Percentiles rank a stretch among this genome's conserved stretches.
Conservation (phyloP, 1,284 basidiomycete species). For the Ceratobasidium sp. region DNA sequence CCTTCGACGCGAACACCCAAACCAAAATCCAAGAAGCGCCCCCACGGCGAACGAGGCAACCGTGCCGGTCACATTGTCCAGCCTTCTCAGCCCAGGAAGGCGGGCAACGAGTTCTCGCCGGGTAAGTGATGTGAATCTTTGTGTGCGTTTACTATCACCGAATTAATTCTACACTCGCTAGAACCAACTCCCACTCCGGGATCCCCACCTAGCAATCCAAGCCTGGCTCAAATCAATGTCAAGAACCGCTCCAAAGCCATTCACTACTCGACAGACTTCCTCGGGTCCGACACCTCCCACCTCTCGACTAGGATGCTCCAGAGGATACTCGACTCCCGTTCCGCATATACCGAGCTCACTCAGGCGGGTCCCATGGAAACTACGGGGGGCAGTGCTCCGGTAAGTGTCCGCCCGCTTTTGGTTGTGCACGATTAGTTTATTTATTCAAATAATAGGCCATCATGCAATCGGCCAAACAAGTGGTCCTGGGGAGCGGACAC, state of each 20-base stretch:
- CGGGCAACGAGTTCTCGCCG: slow-evolving; percentile 13
- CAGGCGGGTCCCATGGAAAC: neutral
- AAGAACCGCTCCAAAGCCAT: slow-evolving; percentile 1
- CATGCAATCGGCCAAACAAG: neutral
- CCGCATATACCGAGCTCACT: neutral
- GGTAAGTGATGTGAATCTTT: too few relatives aligned
- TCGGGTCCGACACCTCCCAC: neutral
- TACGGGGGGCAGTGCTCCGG: slow-evolving; percentile 26
- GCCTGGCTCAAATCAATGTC: neutral
- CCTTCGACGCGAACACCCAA: neutral
- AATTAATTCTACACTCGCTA: too few relatives aligned
- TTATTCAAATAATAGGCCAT: neutral
- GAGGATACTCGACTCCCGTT: neutral
- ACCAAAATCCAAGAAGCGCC: neutral
- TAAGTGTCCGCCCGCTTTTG: neutral
- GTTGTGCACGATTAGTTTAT: too few relatives aligned
- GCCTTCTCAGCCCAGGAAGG: neutral
- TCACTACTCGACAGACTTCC: neutral
- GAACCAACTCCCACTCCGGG: slow-evolving; percentile 3
- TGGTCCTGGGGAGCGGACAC: slow-evolving; percentile 20
- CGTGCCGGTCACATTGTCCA: slow-evolving; percentile 13
- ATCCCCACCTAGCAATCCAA: neutral
- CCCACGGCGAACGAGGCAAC: neutral
- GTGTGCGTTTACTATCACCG: too few relatives aligned
- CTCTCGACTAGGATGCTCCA: neutral